Percentiles rank a stretch among this genome's conserved stretches.
Conservation (phyloP, 306 rosid species). For the Lagenaria siceraria region DNA sequence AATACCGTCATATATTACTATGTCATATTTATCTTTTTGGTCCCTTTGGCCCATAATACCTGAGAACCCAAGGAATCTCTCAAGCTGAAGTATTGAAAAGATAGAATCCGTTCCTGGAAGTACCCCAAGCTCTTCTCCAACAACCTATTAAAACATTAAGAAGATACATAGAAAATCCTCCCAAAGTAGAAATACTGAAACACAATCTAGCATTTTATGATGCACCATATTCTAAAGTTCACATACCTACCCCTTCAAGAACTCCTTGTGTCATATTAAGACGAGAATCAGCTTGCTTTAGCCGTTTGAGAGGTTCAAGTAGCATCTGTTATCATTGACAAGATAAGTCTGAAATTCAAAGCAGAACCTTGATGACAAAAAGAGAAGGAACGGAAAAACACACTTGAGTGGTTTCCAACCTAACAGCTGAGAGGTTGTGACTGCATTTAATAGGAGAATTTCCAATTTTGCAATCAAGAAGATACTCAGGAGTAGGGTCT, state of each 20-base stretch:
- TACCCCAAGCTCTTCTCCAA: conserved; percentile 95
- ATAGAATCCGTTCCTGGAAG: conserved; percentile 90
- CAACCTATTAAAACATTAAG: conserved; percentile 34
- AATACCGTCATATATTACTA: conserved; percentile 72
- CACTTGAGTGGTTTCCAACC: conserved; percentile 92
- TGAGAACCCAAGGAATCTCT: conserved; percentile 49
- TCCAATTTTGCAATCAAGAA: conserved; percentile 77
- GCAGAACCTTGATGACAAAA: not conserved
- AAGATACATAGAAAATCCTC: not conserved
- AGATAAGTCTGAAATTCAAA: conserved; percentile 12
- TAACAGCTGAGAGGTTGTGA: conserved; percentile 70
- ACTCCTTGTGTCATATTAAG: conserved; percentile 80
- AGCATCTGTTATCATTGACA: conserved; percentile 48
- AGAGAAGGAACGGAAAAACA: conserved; percentile 17
- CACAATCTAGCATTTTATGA: not conserved
- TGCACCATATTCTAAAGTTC: conserved; percentile 6
- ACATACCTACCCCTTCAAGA: conserved; percentile 92
- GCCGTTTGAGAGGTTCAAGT: conserved; percentile 64
- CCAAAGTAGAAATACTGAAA: not conserved
- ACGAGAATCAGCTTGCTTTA: conserved; percentile 75
- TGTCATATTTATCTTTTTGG: conserved; percentile 41
- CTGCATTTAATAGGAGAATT: conserved; percentile 44
- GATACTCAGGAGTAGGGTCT: conserved; percentile 77
- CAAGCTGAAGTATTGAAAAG: conserved; percentile 46
- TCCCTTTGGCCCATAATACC: conserved; percentile 26